A percentile compares a stretch with the other conserved stretches of the same genome.
Evolutionary conservation across 352 stramenopile species (phyloP).

Genomic region (Globisporangium spiculum): DNA sequence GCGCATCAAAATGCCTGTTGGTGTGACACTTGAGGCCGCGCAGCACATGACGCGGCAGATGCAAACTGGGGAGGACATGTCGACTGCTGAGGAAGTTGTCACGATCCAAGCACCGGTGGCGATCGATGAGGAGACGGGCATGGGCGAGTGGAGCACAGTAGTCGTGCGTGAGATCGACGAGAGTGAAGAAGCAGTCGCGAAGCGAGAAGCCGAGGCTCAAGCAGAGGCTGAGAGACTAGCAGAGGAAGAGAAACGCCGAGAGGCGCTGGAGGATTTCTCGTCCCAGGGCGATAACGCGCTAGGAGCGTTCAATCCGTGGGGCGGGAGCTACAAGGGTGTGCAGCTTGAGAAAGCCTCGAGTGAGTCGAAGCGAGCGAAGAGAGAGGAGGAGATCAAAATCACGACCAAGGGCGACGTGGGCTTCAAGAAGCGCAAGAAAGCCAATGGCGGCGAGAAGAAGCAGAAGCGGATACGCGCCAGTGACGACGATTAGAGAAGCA

Average conservation of each 20-base stretch:
- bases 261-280: conserved; percentile 67
- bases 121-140: conserved; percentile 73
- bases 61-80: conserved; percentile 24
- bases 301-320: conserved; percentile 79
- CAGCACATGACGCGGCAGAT: conserved; percentile 61
- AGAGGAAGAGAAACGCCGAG: conserved; percentile 50
- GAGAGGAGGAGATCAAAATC: conserved; percentile 55
- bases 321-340: conserved; percentile 82
- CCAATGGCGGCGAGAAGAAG: conserved; percentile 36
- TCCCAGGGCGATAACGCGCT: conserved; percentile 70
- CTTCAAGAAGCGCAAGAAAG: conserved; percentile 69
- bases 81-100: conserved; percentile 13
- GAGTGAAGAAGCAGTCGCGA: conserved; percentile 55
- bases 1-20: conserved; percentile 60
- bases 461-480: conserved; percentile 60
- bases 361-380: conserved; percentile 17
- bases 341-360: conserved; percentile 42
- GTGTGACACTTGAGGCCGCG: conserved; percentile 58
- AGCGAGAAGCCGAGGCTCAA: conserved; percentile 45
- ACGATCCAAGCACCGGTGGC: conserved; percentile 17
- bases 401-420: conserved; percentile 46
- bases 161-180: conserved; percentile 74
- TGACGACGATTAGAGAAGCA: conserved; percentile 36
- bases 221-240: conserved; percentile 29
- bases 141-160: conserved; percentile 82